Percentiles rank a stretch among this genome's conserved stretches.
These are phyloP conservation scores for Seiridium cupressi DNA, from an alignment of 2,329 filamentous ascomycete genomes.

Conservation along the genomic window DNA sequence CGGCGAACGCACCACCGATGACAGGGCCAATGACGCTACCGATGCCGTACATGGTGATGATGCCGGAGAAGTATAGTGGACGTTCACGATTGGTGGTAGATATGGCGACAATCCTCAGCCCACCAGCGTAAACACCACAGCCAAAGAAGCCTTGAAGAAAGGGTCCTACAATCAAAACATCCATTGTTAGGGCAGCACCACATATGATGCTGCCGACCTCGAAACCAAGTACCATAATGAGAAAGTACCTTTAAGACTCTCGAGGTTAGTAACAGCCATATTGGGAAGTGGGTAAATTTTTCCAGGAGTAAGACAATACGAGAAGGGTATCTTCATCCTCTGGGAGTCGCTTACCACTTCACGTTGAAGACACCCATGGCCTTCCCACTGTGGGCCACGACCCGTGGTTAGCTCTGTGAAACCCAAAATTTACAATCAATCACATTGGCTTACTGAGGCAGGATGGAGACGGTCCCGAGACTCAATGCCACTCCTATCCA, in stretches of 20 bases:
- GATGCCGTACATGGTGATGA: not conserved
- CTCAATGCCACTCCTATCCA: slow-evolving; percentile 41
- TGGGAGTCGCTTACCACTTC: slow-evolving; percentile 30
- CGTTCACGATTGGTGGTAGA: not conserved
- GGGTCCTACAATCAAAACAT: slow-evolving; percentile 43
- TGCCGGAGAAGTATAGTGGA: not conserved
- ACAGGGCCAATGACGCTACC: slow-evolving; percentile 6
- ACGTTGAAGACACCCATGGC: slow-evolving; percentile 40
- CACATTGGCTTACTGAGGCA: not conserved
- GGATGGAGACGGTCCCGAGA: slow-evolving; percentile 36
- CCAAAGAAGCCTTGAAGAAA: slow-evolving; percentile 41
- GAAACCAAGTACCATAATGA: slow-evolving; percentile 15
- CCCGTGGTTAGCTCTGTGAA: too few species aligned
- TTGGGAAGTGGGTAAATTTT: slow-evolving; percentile 18
- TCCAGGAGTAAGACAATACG: not conserved
- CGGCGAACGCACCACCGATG: slow-evolving; percentile 4
- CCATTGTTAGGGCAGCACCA: slow-evolving; percentile 40
- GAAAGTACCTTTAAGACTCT: not conserved
- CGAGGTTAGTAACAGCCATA: too few species aligned
- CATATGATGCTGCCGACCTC: slow-evolving; percentile 32
- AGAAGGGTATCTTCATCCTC: slow-evolving; percentile 10
- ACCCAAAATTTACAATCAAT: slow-evolving; percentile 16
- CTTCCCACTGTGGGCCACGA: slow-evolving; percentile 22
- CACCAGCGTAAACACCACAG: slow-evolving; percentile 35
- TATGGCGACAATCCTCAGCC: slow-evolving; percentile 16